Percentiles rank a stretch among this genome's conserved stretches.
phyloP scores from a whole-genome alignment of 1,139 yeast genomes.

The Pichia sp. region DNA sequence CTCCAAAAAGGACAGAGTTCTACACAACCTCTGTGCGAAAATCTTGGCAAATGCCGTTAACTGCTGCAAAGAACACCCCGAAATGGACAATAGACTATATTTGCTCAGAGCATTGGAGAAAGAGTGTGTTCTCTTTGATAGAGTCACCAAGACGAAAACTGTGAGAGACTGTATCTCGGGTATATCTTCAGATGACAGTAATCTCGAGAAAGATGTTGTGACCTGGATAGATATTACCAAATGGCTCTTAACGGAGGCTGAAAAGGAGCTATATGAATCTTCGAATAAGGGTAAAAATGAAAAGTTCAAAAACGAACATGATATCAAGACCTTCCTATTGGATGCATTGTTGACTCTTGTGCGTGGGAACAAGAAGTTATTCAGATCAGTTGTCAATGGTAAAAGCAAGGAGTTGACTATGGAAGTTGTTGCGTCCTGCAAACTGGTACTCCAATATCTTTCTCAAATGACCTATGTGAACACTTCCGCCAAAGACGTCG shows the following conservation, averaged over 20 bases:
- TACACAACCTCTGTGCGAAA: constrained; percentile 62
- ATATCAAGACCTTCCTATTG: constrained; percentile 58
- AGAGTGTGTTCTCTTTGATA: constrained; percentile 73
- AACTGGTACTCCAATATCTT: constrained; percentile 44
- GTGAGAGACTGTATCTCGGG: constrained; percentile 44
- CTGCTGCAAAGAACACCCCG: not conserved
- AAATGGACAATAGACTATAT: constrained; percentile 33
- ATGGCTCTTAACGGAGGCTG: constrained; percentile 14
- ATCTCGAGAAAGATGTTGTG: constrained; percentile 23
- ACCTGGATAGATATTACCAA: constrained; percentile 33
- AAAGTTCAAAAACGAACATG: constrained; percentile 34
- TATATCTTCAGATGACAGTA: constrained; percentile 5
- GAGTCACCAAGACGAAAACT: constrained; percentile 69
- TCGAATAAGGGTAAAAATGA: constrained; percentile 22
- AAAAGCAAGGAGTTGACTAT: not conserved
- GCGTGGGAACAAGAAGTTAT: constrained; percentile 41
- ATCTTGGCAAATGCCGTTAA: constrained; percentile 40
- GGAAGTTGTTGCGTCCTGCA: constrained; percentile 35
- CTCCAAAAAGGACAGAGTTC: constrained; percentile 57
- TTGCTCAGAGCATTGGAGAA: constrained; percentile 46
- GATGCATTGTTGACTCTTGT: constrained; percentile 61
- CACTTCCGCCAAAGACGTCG: not conserved
- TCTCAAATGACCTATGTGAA: constrained; percentile 11
- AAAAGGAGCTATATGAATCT: constrained; percentile 8
- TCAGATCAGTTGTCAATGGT: constrained; percentile 9